Evolutionary conservation across 176 grass and related monocot species (phyloP).

Genomic region (Puccinellia tenuiflora): DNA sequence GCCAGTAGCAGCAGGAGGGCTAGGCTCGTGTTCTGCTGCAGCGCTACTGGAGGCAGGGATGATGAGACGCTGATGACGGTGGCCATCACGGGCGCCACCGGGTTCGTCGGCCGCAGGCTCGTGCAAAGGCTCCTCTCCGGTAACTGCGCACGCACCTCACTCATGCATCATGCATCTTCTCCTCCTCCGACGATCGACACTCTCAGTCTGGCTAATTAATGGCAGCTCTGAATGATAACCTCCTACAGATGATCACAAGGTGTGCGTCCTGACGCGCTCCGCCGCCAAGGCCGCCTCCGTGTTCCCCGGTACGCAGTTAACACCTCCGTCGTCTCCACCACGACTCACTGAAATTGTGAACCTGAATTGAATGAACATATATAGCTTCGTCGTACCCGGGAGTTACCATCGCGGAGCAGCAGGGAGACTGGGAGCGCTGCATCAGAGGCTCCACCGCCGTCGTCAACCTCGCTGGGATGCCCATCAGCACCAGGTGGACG

Average conservation of each 20-base stretch:
- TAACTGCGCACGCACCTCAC: neutral
- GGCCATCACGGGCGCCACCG: slow-evolving; percentile 89
- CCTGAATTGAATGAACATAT: no score
- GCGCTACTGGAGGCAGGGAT: neutral
- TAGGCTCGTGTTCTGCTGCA: neutral
- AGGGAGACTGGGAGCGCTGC: slow-evolving; percentile 65
- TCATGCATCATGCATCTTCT: no score
- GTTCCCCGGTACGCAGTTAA: slow-evolving; percentile 94
- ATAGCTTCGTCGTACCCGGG: slow-evolving; percentile 49
- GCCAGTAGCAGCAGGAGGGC: neutral
- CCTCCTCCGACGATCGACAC: no score
- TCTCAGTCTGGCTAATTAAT: no score
- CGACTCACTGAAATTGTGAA: no score
- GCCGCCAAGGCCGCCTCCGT: slow-evolving; percentile 46
- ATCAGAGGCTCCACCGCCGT: slow-evolving; percentile 61
- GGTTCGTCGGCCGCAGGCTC: slow-evolving; percentile 83
- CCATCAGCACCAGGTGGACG: slow-evolving; percentile 92
- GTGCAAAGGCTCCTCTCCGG: slow-evolving; percentile 77
- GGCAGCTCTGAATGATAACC: no score
- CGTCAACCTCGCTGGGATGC: slow-evolving; percentile 89
- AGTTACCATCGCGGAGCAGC: slow-evolving; percentile 61
- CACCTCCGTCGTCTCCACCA: no score
- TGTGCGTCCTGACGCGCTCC: slow-evolving; percentile 79
- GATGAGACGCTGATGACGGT: slow-evolving; percentile 48
- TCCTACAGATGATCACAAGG: slow-evolving; percentile 77